Conservation (phyloP, 1,139 yeast genomes). For the Hemisphaericaspora xylanilytica region DNA sequence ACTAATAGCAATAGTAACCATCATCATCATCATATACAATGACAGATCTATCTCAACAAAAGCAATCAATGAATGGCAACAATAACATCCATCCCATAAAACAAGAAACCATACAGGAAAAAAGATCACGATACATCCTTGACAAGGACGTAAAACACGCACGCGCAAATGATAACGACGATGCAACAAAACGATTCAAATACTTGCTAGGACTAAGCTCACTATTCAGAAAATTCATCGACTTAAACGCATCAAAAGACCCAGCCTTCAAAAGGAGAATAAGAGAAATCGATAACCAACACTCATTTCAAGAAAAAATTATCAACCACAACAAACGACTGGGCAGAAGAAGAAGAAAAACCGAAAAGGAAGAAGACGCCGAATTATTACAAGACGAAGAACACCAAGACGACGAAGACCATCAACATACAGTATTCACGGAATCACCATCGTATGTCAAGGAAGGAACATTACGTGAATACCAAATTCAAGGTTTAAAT, state of each 20-base stretch:
- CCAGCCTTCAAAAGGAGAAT: conserved; percentile 54
- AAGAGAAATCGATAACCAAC: conserved; percentile 41
- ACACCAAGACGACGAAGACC: conserved; percentile 44
- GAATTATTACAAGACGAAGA: conserved; percentile 80
- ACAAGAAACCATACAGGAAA: conserved; percentile 31
- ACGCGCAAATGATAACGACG: conserved; percentile 56
- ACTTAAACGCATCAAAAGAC: conserved; percentile 75
- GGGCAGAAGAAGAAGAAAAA: conserved; percentile 45
- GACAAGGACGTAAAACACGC: conserved; percentile 54
- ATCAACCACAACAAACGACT: too few relatives aligned
- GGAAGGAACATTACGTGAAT: conserved; percentile 72
- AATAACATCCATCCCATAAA: neutral
- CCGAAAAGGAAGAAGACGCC: conserved; percentile 91
- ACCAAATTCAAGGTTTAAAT: conserved; percentile 55
- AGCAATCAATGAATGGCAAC: conserved; percentile 2
- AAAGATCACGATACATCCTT: conserved; percentile 49
- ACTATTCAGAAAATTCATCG: conserved; percentile 84
- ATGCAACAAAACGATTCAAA: conserved; percentile 75
- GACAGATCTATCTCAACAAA: conserved; percentile 9
- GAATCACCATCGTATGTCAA: conserved; percentile 72
- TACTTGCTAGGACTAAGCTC: conserved; percentile 82
- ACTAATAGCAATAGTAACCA: too few relatives aligned
- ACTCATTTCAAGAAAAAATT: conserved; percentile 19
- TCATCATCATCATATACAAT: too few relatives aligned
- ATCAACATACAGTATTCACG: conserved; percentile 60